Evolutionary conservation across 352 stramenopile species (phyloP), one percentile per base, ranked within the genome.

Genomic region (Paralagenidium karlingii): DNA sequence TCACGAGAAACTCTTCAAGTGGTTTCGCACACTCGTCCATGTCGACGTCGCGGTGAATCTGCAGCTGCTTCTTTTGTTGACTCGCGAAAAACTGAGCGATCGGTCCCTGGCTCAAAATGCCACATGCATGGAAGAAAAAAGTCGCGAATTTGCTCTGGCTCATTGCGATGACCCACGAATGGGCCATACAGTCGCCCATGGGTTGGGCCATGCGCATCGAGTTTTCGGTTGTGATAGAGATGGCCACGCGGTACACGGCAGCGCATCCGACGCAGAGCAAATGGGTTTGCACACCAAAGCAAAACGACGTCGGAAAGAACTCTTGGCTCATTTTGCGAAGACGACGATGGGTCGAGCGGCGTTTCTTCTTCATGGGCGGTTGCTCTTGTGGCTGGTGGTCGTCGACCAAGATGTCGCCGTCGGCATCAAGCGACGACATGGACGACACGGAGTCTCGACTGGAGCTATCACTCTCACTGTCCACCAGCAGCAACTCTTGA

Each of bases 261-360:
- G 64, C 60, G 48, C 54, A 55, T 13, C 67, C 67, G 5, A 81
- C 59, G 26, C 63, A 81, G n/a, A 81, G 53, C 36, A 70, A 40
- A 5, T 59, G 58, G 37, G 64, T 61, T 31, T 68, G 54, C 27
- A 60, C 64, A 11, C 39, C n/a, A 43, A 78, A 76, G 24, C 47
- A 47, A 34, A 66, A 81, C 37, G 43, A 57, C 2, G 59, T 56
- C 0, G 67, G 64, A 36, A 63, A 52, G 43, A 70, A 68, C 24
- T 81, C 57, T 19, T 71, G 51, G n/a, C 56, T 71, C 57, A 81
- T 74, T 41, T 76, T 77, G 36, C 63, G 67, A 37, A 81, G 49
- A 20, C 67, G 58, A 9, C 67, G 61, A 39, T 73, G 33, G 8
- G 63, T 52, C 26, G 63, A 22, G 30, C 43, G 54, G n/a, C n/a